Conservation (phyloP, 768 basidiomycete species). For the Podaxis mareebaensis region DNA sequence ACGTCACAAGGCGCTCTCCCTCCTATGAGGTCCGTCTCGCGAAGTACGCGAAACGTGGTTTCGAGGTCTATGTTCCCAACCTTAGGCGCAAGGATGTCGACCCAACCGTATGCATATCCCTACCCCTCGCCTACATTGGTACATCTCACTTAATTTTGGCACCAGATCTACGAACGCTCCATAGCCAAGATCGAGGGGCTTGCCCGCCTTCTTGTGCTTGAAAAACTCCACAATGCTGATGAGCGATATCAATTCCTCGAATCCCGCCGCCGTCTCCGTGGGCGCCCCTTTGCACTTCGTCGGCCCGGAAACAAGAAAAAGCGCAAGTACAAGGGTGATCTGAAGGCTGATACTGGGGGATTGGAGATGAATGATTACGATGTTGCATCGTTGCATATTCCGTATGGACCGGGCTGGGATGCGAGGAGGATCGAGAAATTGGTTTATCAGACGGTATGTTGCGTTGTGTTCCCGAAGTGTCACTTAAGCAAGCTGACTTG, state of each 20-base stretch:
- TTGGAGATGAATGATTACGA: constrained; percentile 62
- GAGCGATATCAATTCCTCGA: constrained; percentile 47
- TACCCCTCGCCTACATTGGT: background rate
- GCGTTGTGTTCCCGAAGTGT: background rate
- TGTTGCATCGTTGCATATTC: constrained; percentile 53
- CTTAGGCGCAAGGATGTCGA: constrained; percentile 53
- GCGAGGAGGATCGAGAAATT: constrained; percentile 56
- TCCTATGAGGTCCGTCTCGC: constrained; percentile 64
- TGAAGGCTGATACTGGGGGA: constrained; percentile 48
- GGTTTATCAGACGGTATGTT: constrained; percentile 54
- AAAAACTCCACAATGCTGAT: constrained; percentile 49
- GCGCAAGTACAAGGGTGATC: constrained; percentile 53
- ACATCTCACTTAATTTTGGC: background rate
- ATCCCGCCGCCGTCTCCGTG: constrained; percentile 50
- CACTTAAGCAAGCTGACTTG: background rate
- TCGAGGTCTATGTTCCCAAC: constrained; percentile 57
- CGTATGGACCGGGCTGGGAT: constrained; percentile 63
- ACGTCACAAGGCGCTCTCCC: constrained; percentile 62
- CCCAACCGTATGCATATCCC: constrained; percentile 48
- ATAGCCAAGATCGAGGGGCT: constrained; percentile 58
- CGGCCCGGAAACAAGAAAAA: constrained; percentile 31
- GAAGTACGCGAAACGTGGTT: constrained; percentile 56
- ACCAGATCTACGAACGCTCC: constrained; percentile 60
- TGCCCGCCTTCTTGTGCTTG: constrained; percentile 61
- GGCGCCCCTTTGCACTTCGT: constrained; percentile 38